Evolutionary conservation across 768 basidiomycete species (phyloP).

Genomic region (Termitomyces sp.): DNA sequence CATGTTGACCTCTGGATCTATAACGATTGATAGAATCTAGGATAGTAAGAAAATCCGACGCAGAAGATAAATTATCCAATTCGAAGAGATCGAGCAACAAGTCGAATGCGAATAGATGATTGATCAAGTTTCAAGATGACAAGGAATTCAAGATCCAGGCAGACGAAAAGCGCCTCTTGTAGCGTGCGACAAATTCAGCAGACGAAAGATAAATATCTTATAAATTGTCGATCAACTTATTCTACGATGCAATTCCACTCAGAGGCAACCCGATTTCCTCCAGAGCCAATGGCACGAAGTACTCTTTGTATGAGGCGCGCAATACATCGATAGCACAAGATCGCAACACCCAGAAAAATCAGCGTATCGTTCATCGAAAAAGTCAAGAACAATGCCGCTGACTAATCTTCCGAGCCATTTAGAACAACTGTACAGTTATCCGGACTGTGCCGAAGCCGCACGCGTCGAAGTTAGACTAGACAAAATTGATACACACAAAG

Average conservation of each 20-base stretch:
- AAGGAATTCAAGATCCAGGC: background rate
- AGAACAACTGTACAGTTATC: slow-evolving; percentile 35
- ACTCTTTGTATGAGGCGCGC: too few species aligned
- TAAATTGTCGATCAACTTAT: background rate
- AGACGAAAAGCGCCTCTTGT: background rate
- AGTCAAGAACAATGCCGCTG: slow-evolving; percentile 9
- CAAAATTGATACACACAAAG: slow-evolving; percentile 39
- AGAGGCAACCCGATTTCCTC: background rate
- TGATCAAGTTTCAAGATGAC: background rate
- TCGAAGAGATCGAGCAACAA: background rate
- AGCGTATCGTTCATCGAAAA: too few species aligned
- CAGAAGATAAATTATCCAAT: background rate
- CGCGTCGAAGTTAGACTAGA: slow-evolving; percentile 13
- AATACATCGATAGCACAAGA: too few species aligned
- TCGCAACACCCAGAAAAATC: too few species aligned
- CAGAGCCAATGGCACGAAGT: background rate
- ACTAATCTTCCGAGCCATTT: slow-evolving; percentile 16
- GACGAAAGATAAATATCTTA: background rate
- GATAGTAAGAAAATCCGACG: background rate
- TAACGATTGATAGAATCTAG: background rate
- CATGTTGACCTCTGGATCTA: background rate
- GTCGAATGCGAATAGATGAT: too few species aligned
- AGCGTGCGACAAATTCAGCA: background rate
- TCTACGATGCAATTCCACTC: background rate
- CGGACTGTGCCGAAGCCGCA: slow-evolving; percentile 35